phyloP scores from a whole-genome alignment of 495 filamentous ascomycete genomes.

The Haplographium delicatum region DNA sequence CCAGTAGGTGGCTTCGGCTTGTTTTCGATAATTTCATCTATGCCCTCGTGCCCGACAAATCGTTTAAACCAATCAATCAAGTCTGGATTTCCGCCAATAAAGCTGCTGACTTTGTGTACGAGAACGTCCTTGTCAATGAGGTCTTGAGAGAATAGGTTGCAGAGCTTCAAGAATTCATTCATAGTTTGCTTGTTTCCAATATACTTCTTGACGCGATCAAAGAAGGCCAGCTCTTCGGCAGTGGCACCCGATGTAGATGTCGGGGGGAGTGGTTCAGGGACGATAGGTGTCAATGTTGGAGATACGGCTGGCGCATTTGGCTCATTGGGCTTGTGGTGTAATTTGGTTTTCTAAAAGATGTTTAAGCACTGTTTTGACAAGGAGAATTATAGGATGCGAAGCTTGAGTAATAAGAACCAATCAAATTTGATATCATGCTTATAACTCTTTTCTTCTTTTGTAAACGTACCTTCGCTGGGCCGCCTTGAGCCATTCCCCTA shows the following conservation, averaged over 20 bases:
- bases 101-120: conserved; percentile 72
- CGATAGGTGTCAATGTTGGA: conserved; percentile 77
- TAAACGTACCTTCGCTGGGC: conserved; percentile 36
- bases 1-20: conserved; percentile 65
- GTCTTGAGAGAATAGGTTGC: conserved; percentile 88
- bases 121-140: conserved; percentile 78
- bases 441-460: too few species aligned
- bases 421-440: too few species aligned
- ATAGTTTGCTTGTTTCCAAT: conserved; percentile 86
- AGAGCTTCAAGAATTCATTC: conserved; percentile 92
- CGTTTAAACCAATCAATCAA: conserved; percentile 78
- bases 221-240: conserved; percentile 82
- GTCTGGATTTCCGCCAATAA: conserved; percentile 84
- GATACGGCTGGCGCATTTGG: conserved; percentile 69
- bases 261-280: conserved; percentile 80
- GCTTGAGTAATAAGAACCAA: too few species aligned
- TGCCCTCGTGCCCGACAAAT: conserved; percentile 67
- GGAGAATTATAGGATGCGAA: too few species aligned
- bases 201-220: conserved; percentile 94
- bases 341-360: conserved; percentile 58
- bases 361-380: too few species aligned
- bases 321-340: conserved; percentile 55
- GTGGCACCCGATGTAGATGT: conserved; percentile 55
- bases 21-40: conserved; percentile 75
- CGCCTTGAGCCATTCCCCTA: conserved; percentile 6